A percentile compares a stretch with the other conserved stretches of the same genome.
phyloP scores from a whole-genome alignment of 495 filamentous ascomycete species.

The Viridothelium virens region DNA sequence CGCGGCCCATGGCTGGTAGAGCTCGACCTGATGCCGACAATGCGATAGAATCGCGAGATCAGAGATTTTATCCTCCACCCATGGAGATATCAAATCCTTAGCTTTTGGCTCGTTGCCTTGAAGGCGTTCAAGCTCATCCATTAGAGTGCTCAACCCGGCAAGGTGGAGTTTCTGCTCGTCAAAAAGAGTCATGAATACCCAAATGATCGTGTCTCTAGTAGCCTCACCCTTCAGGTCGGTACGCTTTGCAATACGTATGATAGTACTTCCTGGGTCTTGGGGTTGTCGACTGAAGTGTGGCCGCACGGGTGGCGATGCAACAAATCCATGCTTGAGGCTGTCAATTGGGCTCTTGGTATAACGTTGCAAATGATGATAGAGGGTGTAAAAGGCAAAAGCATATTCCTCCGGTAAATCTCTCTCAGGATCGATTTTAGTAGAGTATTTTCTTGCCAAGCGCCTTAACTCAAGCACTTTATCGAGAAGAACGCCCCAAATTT shows the following conservation, averaged over 20 bases:
- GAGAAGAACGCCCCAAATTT: conserved; percentile 30
- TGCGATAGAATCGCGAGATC: conserved; percentile 41
- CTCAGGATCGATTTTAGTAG: conserved; percentile 24
- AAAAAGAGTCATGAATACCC: conserved; percentile 32
- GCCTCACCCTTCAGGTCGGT: conserved; percentile 17
- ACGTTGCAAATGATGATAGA: conserved; percentile 34
- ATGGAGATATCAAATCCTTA: conserved; percentile 36
- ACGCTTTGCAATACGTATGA: conserved; percentile 15
- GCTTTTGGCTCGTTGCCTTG: conserved; percentile 34
- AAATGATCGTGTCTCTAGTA: conserved; percentile 28
- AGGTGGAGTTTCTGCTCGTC: conserved; percentile 29
- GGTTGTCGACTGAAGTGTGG: conserved; percentile 26
- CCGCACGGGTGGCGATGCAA: conserved; percentile 37
- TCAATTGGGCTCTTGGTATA: conserved; percentile 24
- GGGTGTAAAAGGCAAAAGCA: conserved; percentile 30
- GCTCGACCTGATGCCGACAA: conserved; percentile 37
- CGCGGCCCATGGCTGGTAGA: conserved; percentile 45
- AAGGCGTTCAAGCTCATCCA: conserved; percentile 44
- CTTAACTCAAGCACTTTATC: conserved; percentile 30
- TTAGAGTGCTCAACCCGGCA: conserved; percentile 28
- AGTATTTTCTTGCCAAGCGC: conserved; percentile 30
- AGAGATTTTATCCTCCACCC: conserved; percentile 33
- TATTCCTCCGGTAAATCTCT: conserved; percentile 37
- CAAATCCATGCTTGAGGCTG: conserved; percentile 21
- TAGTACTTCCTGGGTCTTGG: conserved; percentile 18